Base-by-base conservation (phyloP, 805 yeast genomes). In the Jamesozyma piceae region DNA sequence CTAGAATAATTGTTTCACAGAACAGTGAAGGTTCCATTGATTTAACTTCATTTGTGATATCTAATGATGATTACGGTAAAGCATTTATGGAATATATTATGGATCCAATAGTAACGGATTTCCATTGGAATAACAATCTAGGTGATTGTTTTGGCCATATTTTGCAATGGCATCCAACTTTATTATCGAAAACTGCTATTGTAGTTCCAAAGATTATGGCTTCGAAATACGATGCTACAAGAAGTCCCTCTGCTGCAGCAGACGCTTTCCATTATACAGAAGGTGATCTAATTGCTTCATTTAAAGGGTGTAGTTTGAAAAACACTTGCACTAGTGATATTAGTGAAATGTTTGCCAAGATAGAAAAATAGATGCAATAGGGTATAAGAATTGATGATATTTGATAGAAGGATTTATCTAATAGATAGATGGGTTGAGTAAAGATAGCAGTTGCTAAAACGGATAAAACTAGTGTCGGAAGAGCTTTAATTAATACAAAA, bases 141-240 rank as follows among this genome's bases (percentile, higher is more conserved):
- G 60, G 62, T 39, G 73, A 74, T 42, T 82, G 78, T 4, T 77
- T 90, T 35, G 74, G 85, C n/a, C 97, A 92, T 59, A 69, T 88
- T 36, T 68, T 88, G 51, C 97, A 87, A 63, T 92, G 97, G 98
- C 98, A 90, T 59, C 95, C 96, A 11, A 77, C 74, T 24, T 65
- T 83, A 22, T 69, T 92, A 50, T 73, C 82, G 42, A 82, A 78
- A 54, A 71, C 92, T 3, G 82, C 87, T 0, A 61, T 90, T 14
- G 75, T 92, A 1, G 84, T 87, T 11, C 71, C 78, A 35, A 73
- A 78, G 54, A 63, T 74, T 9, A 71, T 82, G 34, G 75, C 75
- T 13, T 63, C 77, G 28, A 49, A 66, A 15, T 74, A 72, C 48
- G 62, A 66, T 24, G 64, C 67, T 13, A 43, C 63, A 3, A 48